Evolutionary conservation across 345 rosid species (phyloP), one percentile per base, ranked within the genome.

Genomic region (Punica granatum): DNA sequence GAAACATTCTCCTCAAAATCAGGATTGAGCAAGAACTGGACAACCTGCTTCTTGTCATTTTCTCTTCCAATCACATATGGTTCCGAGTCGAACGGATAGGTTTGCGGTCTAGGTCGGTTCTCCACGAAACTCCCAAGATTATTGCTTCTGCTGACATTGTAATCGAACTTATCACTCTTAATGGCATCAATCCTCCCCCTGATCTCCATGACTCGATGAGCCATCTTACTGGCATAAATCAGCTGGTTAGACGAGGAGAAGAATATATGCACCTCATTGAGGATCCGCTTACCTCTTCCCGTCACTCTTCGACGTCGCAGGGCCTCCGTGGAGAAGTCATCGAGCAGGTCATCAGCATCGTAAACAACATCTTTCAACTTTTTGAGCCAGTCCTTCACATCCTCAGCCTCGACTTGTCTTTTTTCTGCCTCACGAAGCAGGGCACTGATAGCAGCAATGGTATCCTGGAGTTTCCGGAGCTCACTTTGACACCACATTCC

Each of bases 41-140:
- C 0, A 31, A 70, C 60, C 33, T 18, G 30, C n/a, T 67, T 74
- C 48, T 18, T 73, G 9, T 69, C 82, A 9, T 31, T 37, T 9
- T 75, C 86, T 69, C 82, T 67, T 0, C 84, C 82, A 53, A 43
- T 73, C 31, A 80, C 68, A 30, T n/a, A 18, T 3, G 65, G 4
- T n/a, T 72, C 70, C 34, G 35, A 34, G 14, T 25, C 48, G 37
- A 75, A 64, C 31, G 69, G 71, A 16, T 72, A 54, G 34, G 63
- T 51, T 7, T 37, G 6, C 11, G 41, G 41, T 11, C 41, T 37
- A 37, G 67, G 64, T 6, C 19, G 23, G 60, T 64, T 54, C 49
- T 34, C 16, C 31, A 19, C 10, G 11, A 37, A n/a, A n/a, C n/a
- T 11, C 0, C 53, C 44, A 25, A 32, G 9, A 23, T 14, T 31